Conservation (phyloP, 805 yeast species). For the Brettanomyces anomalus region DNA sequence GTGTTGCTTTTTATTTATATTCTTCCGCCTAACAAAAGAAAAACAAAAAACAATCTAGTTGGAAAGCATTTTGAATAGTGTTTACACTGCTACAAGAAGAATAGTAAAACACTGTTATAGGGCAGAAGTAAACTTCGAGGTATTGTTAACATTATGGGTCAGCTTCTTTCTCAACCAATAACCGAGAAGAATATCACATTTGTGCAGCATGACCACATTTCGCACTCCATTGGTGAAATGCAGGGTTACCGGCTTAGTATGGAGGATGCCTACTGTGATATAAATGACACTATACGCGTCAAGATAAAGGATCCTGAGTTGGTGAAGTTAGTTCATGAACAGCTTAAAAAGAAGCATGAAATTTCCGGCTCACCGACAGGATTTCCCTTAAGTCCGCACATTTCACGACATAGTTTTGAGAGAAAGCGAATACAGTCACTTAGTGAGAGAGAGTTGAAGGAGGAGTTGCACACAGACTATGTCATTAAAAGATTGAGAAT, state of each 20-base stretch:
- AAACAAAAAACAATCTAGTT: no score
- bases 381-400: not conserved
- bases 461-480: not conserved
- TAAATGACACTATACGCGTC: conserved; percentile 18
- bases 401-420: not conserved
- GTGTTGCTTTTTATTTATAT: no score
- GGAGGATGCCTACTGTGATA: conserved; percentile 65
- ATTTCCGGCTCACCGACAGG: not conserved
- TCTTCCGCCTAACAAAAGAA: no score
- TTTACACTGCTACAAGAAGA: no score
- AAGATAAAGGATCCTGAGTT: not conserved
- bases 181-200: conserved; percentile 55
- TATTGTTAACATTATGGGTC: conserved; percentile 45
- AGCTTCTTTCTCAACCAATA: conserved; percentile 63
- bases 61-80: no score
- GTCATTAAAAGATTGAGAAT: conserved; percentile 7
- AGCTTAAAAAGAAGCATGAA: not conserved
- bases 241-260: conserved; percentile 68
- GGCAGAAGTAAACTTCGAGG: not conserved
- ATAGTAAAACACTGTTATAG: no score
- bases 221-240: conserved; percentile 65
- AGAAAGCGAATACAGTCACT: not conserved
- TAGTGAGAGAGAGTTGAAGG: not conserved
- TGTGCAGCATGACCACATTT: conserved; percentile 34
- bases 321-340: not conserved